Conservation (phyloP, 495 filamentous ascomycete genomes). For the Letharia columbiana region DNA sequence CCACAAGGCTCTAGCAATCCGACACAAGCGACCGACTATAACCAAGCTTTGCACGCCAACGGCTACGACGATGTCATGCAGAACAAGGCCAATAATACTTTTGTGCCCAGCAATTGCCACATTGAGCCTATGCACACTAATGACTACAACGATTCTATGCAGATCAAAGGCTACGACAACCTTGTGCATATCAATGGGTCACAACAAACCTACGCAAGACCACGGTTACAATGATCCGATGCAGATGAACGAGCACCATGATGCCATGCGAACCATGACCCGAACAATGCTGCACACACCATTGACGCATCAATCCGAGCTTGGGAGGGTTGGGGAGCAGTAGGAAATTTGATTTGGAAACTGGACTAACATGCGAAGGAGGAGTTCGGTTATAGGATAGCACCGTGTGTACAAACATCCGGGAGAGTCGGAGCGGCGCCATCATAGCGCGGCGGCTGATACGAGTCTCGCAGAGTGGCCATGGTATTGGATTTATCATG, state of each 20-base stretch:
- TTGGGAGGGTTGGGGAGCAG: not conserved
- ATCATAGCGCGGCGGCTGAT: not conserved
- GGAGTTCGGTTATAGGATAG: not conserved
- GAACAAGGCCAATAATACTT: not conserved
- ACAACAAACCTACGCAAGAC: not conserved
- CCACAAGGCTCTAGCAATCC: not conserved
- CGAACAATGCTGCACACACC: not conserved
- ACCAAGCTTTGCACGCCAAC: not conserved
- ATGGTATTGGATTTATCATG: not conserved
- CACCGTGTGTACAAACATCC: not conserved
- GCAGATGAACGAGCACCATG: not conserved
- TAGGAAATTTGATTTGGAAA: not conserved
- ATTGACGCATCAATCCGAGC: not conserved
- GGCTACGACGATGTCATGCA: not conserved
- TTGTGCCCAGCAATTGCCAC: not conserved
- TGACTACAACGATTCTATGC: not conserved
- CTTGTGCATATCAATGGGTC: not conserved
- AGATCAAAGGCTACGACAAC: not conserved
- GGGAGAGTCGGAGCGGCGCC: not conserved
- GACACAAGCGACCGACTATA: not conserved
- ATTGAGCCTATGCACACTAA: not conserved
- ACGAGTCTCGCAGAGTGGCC: not conserved
- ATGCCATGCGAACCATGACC: not conserved
- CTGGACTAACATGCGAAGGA: not conserved
- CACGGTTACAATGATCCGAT: not conserved